Evolutionary conservation across 2,329 filamentous ascomycete species (phyloP), one percentile per base, ranked within the genome.

Genomic region (Ophiognomonia clavigignenti-juglandacearum): DNA sequence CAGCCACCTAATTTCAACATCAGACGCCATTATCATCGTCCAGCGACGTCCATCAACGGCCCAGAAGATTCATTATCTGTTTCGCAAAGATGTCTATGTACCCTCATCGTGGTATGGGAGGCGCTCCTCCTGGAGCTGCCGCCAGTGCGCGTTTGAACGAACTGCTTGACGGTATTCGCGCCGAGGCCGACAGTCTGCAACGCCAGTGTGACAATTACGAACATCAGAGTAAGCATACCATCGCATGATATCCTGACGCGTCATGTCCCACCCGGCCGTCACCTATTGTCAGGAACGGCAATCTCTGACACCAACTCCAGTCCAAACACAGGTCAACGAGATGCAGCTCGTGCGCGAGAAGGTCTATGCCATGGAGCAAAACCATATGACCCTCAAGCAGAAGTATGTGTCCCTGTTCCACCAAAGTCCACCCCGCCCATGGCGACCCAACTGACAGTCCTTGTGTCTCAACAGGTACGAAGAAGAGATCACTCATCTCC

Each of bases 321-420:
- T 97, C 63, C 83, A 88, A 49, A 81, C 83, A 41, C 93, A 98
- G 66, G 85, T 96, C 55, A 85, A 92, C 61, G 93, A 98, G 70
- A 93, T 97, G 78, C 88, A 96, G 64, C 80, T 96, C 61, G 89
- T 98, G 41, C 80, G 91, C 54, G 86, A 91, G 63, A 96, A 96
- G 69, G 88, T 98, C 51, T 96, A 89, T 62, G 82, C 88, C 58
- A 82, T 98, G 66, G 93, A 98, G 67, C 90, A 95, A 64, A 82
- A 85, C 40, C 93, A 97, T 61, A 78, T 92, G 59, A 82, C 80
- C 44, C 82, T 96, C 61, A 97, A 97, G 74, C 78, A 84, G 67
- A 95, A 96, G 92, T 97, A 75, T 64, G 85, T 70, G n/a, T n/a
- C n/a, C n/a, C 29, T 39, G 40, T 26, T 10, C 13, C 11, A 7